phyloP scores from a whole-genome alignment of 257 asterid species.

The Gardenia jasminoides region DNA sequence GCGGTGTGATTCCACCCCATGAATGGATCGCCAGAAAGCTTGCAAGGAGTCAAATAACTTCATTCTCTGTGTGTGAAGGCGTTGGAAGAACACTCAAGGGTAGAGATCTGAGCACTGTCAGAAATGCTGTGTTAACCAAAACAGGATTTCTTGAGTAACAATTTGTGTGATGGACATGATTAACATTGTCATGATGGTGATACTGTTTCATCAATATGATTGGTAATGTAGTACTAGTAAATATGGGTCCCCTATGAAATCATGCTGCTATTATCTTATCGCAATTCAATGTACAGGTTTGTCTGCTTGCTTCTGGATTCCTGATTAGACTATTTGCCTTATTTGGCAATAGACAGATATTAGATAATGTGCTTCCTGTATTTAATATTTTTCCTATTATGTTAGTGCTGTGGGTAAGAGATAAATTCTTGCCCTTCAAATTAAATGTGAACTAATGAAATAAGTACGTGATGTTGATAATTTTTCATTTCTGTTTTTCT shows the following conservation, averaged over 20 bases:
- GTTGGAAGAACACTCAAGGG: conserved; percentile 72
- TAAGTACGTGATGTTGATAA: not conserved
- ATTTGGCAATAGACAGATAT: not conserved
- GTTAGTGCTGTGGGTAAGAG: conserved; percentile 3
- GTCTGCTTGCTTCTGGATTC: not conserved
- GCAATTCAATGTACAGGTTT: not conserved
- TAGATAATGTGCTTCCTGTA: not conserved
- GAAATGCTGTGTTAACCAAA: conserved; percentile 56
- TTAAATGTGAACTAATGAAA: not conserved
- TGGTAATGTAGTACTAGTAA: not conserved
- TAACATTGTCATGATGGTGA: conserved; percentile 11
- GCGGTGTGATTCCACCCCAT: conserved; percentile 53
- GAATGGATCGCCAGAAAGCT: conserved; percentile 49
- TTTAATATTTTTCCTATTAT: not conserved
- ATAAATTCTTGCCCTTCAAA: not conserved
- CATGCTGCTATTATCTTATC: conserved; percentile 2
- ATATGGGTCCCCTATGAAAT: conserved; percentile 16
- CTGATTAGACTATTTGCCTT: not conserved
- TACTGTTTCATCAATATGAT: not conserved
- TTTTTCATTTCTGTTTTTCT: not conserved
- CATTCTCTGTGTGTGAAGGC: conserved; percentile 70
- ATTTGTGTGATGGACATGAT: not conserved
- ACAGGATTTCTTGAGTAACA: conserved; percentile 64
- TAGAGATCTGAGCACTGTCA: conserved; percentile 56
- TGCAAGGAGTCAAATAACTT: conserved; percentile 32